phyloP scores from a whole-genome alignment of 2,329 filamentous ascomycete genomes.

The Thielaviopsis populi region DNA sequence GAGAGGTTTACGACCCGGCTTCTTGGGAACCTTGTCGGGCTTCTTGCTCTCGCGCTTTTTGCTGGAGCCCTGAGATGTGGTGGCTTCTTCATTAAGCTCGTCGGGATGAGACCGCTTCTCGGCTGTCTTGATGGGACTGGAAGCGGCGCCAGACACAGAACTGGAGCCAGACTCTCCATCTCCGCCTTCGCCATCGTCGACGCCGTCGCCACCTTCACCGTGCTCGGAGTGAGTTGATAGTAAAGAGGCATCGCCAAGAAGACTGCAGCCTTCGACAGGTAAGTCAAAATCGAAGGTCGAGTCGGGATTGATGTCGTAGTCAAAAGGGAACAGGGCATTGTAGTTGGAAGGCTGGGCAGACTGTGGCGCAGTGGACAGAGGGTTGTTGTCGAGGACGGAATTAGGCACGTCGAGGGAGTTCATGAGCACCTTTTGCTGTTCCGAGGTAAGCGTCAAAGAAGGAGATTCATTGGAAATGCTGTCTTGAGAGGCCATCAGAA shows the following conservation, averaged over 20 bases:
- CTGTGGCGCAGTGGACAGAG: conserved; percentile 24
- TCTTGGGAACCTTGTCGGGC: conserved; percentile 82
- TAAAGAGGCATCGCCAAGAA: conserved; percentile 50
- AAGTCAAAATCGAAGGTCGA: conserved; percentile 62
- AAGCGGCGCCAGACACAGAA: background rate
- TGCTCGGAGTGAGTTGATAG: conserved; percentile 43
- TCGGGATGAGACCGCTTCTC: conserved; percentile 63
- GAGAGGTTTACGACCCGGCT: conserved; percentile 87
- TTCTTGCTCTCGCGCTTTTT: conserved; percentile 36
- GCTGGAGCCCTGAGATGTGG: conserved; percentile 20
- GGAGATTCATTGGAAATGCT: conserved; percentile 28
- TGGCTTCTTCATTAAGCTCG: conserved; percentile 48
- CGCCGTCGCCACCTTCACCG: conserved; percentile 27
- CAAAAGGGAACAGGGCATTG: conserved; percentile 56
- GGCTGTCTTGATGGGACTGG: conserved; percentile 24
- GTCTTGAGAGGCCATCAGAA: conserved; percentile 36
- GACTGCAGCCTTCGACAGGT: conserved; percentile 25
- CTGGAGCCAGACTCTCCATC: background rate
- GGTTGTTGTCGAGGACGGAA: conserved; percentile 23
- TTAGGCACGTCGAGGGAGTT: conserved; percentile 51
- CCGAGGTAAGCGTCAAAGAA: conserved; percentile 55
- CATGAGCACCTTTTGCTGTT: conserved; percentile 62
- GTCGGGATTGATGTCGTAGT: conserved; percentile 60
- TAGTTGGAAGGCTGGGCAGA: conserved; percentile 33
- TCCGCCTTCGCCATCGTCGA: background rate